Conservation (phyloP, 305 asterid species). For the Plantago coronopus region DNA sequence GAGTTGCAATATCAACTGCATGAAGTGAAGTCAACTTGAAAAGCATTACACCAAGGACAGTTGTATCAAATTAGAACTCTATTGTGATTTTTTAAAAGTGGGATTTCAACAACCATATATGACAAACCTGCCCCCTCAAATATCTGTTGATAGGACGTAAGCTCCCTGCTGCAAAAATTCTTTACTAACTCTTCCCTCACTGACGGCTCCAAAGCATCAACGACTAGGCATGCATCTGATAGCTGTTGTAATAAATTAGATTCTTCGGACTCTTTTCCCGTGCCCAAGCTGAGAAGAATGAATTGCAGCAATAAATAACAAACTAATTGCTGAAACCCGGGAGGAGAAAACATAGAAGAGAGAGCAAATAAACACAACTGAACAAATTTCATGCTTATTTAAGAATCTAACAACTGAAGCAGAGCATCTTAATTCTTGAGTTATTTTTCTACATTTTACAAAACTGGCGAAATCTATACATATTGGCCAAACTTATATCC, state of each 20-base stretch:
- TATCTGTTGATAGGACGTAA: conserved; percentile 90
- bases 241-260: conserved; percentile 80
- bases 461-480: background rate
- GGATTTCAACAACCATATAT: conserved; percentile 9
- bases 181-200: conserved; percentile 93
- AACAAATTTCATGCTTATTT: conserved; percentile 1
- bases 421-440: conserved; percentile 4
- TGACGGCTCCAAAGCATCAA: conserved; percentile 98
- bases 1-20: background rate
- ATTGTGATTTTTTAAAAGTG: too few species aligned
- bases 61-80: too few species aligned
- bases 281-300: conserved; percentile 76
- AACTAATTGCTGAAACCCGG: conserved; percentile 7
- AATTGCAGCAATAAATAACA: conserved; percentile 14
- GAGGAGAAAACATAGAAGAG: background rate
- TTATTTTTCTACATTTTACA: background rate
- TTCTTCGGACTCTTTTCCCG: conserved; percentile 91
- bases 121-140: conserved; percentile 96
- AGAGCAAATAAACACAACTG: conserved; percentile 17
- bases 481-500: conserved; percentile 2
- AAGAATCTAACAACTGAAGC: conserved; percentile 18
- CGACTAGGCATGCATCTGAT: conserved; percentile 95
- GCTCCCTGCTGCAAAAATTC: conserved; percentile 82
- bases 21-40: conserved; percentile 21
- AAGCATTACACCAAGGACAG: conserved; percentile 20